These are phyloP conservation scores for Acanthamoeba polyphaga DNA, from an alignment of 208 protist species.

Conservation along the genomic window DNA sequence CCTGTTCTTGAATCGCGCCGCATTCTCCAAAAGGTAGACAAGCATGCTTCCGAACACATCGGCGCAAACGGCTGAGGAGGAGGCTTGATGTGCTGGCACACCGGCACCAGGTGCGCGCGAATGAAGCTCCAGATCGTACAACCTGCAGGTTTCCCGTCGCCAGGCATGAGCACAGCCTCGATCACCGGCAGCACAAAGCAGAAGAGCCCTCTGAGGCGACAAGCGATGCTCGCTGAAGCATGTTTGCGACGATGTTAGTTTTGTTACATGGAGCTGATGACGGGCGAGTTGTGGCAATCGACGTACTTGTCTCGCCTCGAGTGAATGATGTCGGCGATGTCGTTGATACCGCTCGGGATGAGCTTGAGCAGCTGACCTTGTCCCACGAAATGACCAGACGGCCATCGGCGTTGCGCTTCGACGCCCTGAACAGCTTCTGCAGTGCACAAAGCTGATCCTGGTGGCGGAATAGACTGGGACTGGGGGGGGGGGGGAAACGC, in stretches of 20 bases:
- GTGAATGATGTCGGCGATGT: constrained; percentile 68
- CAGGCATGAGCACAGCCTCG: constrained; percentile 61
- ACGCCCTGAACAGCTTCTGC: constrained; percentile 10
- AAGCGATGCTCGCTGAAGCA: constrained; percentile 29
- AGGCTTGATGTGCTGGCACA: constrained; percentile 3
- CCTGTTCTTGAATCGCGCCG: constrained; percentile 61
- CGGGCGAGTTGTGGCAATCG: no score
- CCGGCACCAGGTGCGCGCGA: constrained; percentile 3
- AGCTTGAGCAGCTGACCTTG: constrained; percentile 18
- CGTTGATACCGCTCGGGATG: constrained; percentile 9
- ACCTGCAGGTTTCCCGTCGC: constrained; percentile 18
- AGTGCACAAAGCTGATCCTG: not conserved
- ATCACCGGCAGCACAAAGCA: constrained; percentile 66
- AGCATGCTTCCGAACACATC: constrained; percentile 49
- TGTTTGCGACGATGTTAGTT: no score
- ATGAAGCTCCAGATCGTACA: constrained; percentile 43
- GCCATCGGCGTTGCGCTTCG: constrained; percentile 40
- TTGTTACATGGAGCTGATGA: not conserved
- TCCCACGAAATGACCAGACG: constrained; percentile 33
- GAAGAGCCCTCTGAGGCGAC: constrained; percentile 18
- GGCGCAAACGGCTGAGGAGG: constrained; percentile 46
- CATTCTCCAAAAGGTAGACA: constrained; percentile 47
- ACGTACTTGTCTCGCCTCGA: not conserved
- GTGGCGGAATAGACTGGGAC: constrained; percentile 1
- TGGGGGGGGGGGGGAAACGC: not conserved